Evolutionary conservation across 75 land plant species (phyloP).

Genomic region (Adiantum capillusveneris): DNA sequence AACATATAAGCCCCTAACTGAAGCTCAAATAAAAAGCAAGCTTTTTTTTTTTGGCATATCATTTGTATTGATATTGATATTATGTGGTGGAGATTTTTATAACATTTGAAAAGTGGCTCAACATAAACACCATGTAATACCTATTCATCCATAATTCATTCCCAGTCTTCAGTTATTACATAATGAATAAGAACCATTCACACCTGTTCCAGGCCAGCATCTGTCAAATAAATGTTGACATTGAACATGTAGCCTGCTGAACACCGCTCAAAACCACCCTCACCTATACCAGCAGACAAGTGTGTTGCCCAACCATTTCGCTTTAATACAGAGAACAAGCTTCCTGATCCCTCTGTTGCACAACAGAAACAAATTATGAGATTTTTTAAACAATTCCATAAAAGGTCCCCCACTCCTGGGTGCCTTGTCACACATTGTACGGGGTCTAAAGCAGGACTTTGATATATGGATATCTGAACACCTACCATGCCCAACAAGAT

Average conservation of each 20-base stretch:
- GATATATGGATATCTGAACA: not conserved
- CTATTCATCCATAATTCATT: no score
- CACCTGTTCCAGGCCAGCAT: slow-evolving; percentile 81
- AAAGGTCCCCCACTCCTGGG: not conserved
- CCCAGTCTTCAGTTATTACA: no score
- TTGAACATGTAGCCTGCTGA: slow-evolving; percentile 72
- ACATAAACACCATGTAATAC: no score
- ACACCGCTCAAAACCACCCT: slow-evolving; percentile 78
- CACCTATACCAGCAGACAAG: slow-evolving; percentile 86
- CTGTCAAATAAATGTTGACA: slow-evolving; percentile 73
- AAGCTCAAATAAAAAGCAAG: no score
- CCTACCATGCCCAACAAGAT: slow-evolving; percentile 94
- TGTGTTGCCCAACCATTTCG: slow-evolving; percentile 82
- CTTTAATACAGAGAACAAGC: slow-evolving; percentile 68
- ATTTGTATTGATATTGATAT: no score
- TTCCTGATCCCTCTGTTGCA: slow-evolving; percentile 90
- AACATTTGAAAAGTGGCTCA: no score
- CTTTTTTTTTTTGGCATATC: no score
- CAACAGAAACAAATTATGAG: not conserved
- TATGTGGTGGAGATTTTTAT: no score
- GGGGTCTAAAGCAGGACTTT: no score
- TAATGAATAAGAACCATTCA: no score
- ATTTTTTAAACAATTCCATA: not conserved
- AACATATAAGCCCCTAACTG: no score
- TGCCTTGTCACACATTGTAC: no score